Evolutionary conservation across 352 stramenopile species (phyloP), one percentile per base, ranked within the genome.

Genomic region (Globisporangium lucens): DNA sequence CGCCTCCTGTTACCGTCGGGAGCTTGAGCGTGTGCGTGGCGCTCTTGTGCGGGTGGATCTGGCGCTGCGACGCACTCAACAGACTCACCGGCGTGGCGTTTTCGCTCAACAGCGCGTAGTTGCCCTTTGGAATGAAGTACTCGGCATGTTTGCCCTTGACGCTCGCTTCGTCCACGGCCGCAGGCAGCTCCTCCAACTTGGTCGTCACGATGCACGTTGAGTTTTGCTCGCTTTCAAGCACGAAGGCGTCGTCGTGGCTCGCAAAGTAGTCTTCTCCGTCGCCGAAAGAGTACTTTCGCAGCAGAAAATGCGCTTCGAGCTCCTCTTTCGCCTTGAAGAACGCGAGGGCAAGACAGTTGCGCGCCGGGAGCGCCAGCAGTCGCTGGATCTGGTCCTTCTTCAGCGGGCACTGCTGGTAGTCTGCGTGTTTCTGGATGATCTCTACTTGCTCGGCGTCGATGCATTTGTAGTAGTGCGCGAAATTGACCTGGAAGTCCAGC

Each of bases 391-490:
- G 65, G 3, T 78, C 74, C 13, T 78, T 75, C 35, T 64, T 79
- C 0, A 91, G 61, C 20, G 64, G 69, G 13, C 74, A 77, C 43
- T 77, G 72, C 51, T 83, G 76, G 43, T 89, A 89, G 2, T 93
- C 82, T 2, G 61, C 56, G 52, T 79, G 79, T 38, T 77, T 80
- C 46, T 87, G 71, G 53, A 90, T 82, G 22, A 86, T 75, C 22
- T 95, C 85, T 0, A 90, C 77, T 47, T 93, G 80, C 17, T 77
- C 67, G 0, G 76, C 43, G 20, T 71, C 59, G 4, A 90, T 35
- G 55, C 75, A 63, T 56, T 91, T 90, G 73, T 91, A 90, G 61
- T 93, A 95, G 57, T 81, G 77, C 13, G 82, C 78, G 22, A 87
- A 85, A 46, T 88, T 80, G 1, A 82, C 52, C 52, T 74, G 51